Conservation (phyloP, 371 early-diverging fungal species). For the Entomophthora muscae region DNA sequence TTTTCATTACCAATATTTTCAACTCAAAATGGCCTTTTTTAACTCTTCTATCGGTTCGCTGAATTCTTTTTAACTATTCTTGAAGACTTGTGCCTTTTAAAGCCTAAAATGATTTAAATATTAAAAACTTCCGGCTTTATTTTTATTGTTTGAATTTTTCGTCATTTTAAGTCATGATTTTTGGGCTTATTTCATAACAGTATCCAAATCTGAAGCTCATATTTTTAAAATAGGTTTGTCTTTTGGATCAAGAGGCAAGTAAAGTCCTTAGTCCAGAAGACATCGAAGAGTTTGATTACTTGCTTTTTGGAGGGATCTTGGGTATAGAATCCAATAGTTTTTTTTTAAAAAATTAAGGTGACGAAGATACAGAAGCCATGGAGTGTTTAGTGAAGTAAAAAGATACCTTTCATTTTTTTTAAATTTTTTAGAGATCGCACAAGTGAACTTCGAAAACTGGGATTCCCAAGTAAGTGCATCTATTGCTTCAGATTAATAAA, state of each 20-base stretch:
- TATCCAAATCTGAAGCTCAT: no score
- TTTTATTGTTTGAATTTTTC: no score
- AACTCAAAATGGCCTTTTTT: no score
- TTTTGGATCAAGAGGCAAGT: constrained; percentile 7
- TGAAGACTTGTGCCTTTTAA: no score
- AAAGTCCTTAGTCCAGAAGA: constrained; percentile 3
- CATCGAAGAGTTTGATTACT: constrained; percentile 4
- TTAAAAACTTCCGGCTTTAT: no score
- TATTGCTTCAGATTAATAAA: no score
- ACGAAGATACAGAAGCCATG: constrained; percentile 8
- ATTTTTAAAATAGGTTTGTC: not conserved
- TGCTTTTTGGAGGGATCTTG: constrained; percentile 8
- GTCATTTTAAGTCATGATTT: no score
- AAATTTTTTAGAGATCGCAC: constrained; percentile 7
- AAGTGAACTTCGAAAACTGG: constrained; percentile 6
- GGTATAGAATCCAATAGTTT: not conserved
- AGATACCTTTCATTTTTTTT: not conserved
- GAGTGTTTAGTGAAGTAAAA: constrained; percentile 6
- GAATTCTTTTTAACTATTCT: no score
- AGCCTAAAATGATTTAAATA: no score
- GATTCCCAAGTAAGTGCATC: not conserved
- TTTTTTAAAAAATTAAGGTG: constrained; percentile 1
- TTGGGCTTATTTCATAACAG: no score
- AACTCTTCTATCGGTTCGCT: no score
- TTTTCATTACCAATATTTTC: no score